phyloP scores from a whole-genome alignment of 805 yeast species.

The Tetrapisispora iriomotensis region DNA sequence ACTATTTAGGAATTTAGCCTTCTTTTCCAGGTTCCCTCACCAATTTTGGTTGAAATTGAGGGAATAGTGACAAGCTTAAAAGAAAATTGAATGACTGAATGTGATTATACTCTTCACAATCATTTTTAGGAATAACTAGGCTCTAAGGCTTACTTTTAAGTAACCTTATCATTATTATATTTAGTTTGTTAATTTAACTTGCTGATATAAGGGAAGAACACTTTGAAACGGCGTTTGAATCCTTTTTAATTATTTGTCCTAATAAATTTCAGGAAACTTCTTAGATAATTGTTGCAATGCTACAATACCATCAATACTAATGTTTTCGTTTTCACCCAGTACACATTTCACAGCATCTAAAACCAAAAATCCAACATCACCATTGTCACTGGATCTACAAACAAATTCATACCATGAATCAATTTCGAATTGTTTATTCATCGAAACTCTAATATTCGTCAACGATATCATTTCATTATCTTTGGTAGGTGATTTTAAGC shows the following conservation, averaged over 20 bases:
- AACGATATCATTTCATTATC: slow-evolving; percentile 24
- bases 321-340: slow-evolving; percentile 19
- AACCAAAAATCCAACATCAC: slow-evolving; percentile 27
- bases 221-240: no score
- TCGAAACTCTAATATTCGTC: slow-evolving; percentile 20
- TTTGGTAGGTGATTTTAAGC: slow-evolving; percentile 20
- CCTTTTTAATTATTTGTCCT: background rate
- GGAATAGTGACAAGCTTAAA: no score
- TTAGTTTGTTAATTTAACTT: no score
- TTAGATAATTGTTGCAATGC: slow-evolving; percentile 22
- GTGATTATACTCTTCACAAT: no score
- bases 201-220: no score
- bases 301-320: slow-evolving; percentile 27
- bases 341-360: slow-evolving; percentile 26
- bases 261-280: slow-evolving; percentile 27
- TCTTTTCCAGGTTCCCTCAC: no score
- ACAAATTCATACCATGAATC: slow-evolving; percentile 31
- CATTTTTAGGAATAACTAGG: no score
- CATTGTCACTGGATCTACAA: slow-evolving; percentile 26
- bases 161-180: no score
- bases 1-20: no score
- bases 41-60: no score
- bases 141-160: no score
- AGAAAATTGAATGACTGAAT: no score
- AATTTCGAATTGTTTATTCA: slow-evolving; percentile 16